Evolutionary conservation across 352 stramenopile species (phyloP).

Genomic region (Aphanomyces euteiches): DNA sequence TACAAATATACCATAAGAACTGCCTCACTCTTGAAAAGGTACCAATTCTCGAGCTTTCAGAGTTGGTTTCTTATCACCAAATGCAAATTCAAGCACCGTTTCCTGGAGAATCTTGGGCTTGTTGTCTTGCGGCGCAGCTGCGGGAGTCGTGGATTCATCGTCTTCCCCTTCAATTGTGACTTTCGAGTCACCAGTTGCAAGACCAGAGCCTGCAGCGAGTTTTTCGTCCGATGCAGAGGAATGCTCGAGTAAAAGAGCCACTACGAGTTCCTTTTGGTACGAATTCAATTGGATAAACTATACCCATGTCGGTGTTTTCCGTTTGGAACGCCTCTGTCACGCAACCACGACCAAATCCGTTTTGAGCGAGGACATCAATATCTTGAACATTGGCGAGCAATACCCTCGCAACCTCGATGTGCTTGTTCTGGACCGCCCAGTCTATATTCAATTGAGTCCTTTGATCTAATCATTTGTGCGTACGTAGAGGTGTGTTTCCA

Average conservation of each 20-base stretch:
- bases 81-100: conserved; percentile 76
- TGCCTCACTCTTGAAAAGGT: background rate
- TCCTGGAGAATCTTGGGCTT: conserved; percentile 76
- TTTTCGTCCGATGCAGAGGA: conserved; percentile 72
- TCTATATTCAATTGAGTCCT: conserved; percentile 37
- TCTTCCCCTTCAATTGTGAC: conserved; percentile 50
- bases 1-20: background rate
- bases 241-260: conserved; percentile 70
- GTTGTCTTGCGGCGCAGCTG: background rate
- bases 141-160: conserved; percentile 33
- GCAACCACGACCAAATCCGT: conserved; percentile 73
- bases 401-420: conserved; percentile 72
- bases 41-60: conserved; percentile 68
- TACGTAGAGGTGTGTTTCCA: conserved; percentile 77
- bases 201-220: conserved; percentile 62
- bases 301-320: conserved; percentile 82
- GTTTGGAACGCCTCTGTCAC: conserved; percentile 81
- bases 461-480: conserved; percentile 17
- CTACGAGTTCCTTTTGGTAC: conserved; percentile 33
- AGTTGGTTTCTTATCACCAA: conserved; percentile 50
- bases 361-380: conserved; percentile 79
- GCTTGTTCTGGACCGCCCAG: conserved; percentile 85
- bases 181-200: conserved; percentile 59
- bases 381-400: conserved; percentile 60
- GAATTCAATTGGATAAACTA: conserved; percentile 27